Conservation (phyloP, 1,139 yeast species). For the Taphrina sp. region DNA sequence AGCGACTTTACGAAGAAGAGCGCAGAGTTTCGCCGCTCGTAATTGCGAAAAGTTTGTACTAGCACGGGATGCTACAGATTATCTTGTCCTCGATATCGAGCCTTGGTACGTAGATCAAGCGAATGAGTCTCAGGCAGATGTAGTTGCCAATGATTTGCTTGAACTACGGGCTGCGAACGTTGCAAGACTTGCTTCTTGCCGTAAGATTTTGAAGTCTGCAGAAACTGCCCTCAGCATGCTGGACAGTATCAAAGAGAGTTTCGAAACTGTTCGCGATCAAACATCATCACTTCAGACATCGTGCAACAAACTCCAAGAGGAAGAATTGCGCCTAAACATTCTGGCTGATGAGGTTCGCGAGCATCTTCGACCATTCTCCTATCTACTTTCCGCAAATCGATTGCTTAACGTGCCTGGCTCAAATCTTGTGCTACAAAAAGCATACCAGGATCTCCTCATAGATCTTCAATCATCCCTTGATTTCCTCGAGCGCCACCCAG, state of each 20-base stretch:
- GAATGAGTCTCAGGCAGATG: background rate
- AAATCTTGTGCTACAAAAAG: conserved; percentile 57
- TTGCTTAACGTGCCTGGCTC: conserved; percentile 70
- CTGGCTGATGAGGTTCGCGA: conserved; percentile 54
- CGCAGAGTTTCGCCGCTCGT: background rate
- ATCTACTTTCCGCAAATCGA: conserved; percentile 66
- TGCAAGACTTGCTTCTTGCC: conserved; percentile 43
- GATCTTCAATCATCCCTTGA: conserved; percentile 61
- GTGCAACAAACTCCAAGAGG: conserved; percentile 55
- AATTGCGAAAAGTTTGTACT: background rate
- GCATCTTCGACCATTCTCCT: conserved; percentile 63
- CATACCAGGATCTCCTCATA: conserved; percentile 55
- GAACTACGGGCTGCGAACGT: background rate
- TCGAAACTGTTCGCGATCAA: conserved; percentile 58
- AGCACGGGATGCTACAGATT: conserved; percentile 9
- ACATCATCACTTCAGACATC: conserved; percentile 64
- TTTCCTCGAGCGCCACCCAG: conserved; percentile 50
- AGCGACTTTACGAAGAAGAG: conserved; percentile 4
- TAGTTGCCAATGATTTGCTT: background rate
- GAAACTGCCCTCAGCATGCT: conserved; percentile 49
- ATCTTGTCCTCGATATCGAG: background rate
- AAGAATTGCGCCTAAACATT: conserved; percentile 50
- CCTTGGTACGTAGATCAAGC: conserved; percentile 1
- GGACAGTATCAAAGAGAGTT: conserved; percentile 51
- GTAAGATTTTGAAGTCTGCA: conserved; percentile 49